Percentiles rank a stretch among this genome's conserved stretches.
These are phyloP conservation scores for Austroboletus eburneus DNA, from an alignment of 768 basidiomycete species.

Conservation along the genomic window DNA sequence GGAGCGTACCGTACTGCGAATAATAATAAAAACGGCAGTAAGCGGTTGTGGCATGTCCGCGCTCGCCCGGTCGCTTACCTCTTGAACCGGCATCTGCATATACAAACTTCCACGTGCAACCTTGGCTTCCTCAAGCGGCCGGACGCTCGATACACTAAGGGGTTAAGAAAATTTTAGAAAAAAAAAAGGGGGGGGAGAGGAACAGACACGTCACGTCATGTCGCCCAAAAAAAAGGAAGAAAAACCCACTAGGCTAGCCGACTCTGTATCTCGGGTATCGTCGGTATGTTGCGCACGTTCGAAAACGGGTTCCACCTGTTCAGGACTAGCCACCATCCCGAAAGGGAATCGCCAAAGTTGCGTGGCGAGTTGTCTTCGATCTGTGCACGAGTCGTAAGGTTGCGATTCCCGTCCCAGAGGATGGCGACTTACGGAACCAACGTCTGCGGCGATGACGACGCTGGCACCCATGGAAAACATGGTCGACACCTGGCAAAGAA, in stretches of 20 bases:
- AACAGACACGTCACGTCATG: background rate
- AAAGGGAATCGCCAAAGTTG: constrained; percentile 91
- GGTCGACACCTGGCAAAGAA: constrained; percentile 78
- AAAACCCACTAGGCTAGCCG: constrained; percentile 86
- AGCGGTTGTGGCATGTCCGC: background rate
- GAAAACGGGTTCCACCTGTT: constrained; percentile 94
- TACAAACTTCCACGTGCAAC: constrained; percentile 84
- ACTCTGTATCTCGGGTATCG: constrained; percentile 91
- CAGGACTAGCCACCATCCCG: constrained; percentile 93
- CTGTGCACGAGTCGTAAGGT: constrained; percentile 30
- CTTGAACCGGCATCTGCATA: constrained; percentile 92
- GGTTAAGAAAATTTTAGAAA: too few species aligned
- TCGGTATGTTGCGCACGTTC: constrained; percentile 68
- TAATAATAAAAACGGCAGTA: constrained; percentile 5
- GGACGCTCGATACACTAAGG: constrained; percentile 95
- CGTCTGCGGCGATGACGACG: constrained; percentile 89
- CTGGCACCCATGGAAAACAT: constrained; percentile 92
- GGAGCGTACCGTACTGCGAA: constrained; percentile 80
- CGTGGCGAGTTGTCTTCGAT: constrained; percentile 94
- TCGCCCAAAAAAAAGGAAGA: background rate
- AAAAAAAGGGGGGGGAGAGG: background rate
- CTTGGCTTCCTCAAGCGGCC: constrained; percentile 95
- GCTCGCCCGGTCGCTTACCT: constrained; percentile 42
- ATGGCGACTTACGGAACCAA: constrained; percentile 66
- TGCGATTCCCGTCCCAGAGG: background rate